Conservation (phyloP, 306 rosid genomes). For the Biancaea sappan region DNA sequence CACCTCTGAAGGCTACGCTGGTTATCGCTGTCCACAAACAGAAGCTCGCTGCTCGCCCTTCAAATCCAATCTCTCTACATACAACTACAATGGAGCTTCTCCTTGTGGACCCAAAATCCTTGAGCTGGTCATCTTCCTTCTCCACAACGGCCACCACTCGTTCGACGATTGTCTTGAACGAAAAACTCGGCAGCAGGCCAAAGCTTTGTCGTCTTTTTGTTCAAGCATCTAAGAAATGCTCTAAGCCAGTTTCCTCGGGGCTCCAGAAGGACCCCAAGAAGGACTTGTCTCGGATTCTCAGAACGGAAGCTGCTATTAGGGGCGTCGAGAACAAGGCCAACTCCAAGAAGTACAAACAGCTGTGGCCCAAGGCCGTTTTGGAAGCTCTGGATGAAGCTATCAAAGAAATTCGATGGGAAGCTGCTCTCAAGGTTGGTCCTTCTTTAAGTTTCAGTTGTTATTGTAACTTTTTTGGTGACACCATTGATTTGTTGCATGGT, state of each 20-base stretch:
- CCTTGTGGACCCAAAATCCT: background rate
- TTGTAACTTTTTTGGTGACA: background rate
- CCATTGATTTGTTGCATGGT: background rate
- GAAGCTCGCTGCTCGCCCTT: background rate
- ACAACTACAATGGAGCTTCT: conserved; percentile 29
- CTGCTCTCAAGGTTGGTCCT: conserved; percentile 68
- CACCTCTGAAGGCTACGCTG: background rate
- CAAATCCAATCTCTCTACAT: background rate
- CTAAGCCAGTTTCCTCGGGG: conserved; percentile 39
- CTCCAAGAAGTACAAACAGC: conserved; percentile 61
- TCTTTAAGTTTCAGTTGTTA: background rate
- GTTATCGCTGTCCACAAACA: background rate
- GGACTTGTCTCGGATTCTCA: conserved; percentile 75
- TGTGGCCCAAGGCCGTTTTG: conserved; percentile 85
- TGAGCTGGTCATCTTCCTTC: conserved; percentile 35
- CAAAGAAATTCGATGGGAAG: conserved; percentile 48
- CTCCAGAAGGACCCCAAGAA: conserved; percentile 62
- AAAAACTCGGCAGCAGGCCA: background rate
- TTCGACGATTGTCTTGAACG: conserved; percentile 38
- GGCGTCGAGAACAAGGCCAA: conserved; percentile 66
- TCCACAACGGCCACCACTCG: conserved; percentile 24
- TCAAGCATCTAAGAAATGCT: conserved; percentile 47
- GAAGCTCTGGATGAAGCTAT: conserved; percentile 85
- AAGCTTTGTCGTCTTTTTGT: conserved; percentile 31
- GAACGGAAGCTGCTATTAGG: conserved; percentile 82